Percentiles rank a stretch among this genome's conserved stretches.
phyloP scores from a whole-genome alignment of 192 early-diverging fungal species.

The Coemansia aciculifera region DNA sequence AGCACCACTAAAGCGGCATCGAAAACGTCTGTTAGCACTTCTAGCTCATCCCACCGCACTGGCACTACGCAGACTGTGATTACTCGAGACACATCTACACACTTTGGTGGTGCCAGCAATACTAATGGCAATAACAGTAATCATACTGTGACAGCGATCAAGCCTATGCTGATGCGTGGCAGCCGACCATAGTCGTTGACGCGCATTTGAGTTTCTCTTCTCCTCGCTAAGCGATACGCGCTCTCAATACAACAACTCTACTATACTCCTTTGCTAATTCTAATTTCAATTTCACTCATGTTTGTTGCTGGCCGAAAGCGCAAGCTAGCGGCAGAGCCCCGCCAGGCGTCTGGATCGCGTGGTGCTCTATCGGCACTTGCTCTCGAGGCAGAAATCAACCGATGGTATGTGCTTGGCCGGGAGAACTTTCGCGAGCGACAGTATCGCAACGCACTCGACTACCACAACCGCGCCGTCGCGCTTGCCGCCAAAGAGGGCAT shows the following conservation, averaged over 20 bases:
- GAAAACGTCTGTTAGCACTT: background rate
- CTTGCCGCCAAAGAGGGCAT: conserved; percentile 25
- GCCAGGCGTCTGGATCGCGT: background rate
- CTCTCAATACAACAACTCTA: no score
- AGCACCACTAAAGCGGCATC: background rate
- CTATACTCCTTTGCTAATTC: background rate
- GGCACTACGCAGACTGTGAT: conserved; percentile 7
- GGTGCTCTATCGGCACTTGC: background rate
- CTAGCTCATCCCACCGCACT: background rate
- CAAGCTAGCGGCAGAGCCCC: conserved; percentile 7
- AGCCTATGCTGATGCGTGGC: conserved; percentile 35
- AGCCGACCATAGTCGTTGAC: background rate
- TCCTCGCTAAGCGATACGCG: background rate
- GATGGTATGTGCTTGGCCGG: conserved; percentile 19
- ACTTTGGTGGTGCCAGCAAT: conserved; percentile 20
- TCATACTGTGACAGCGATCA: conserved; percentile 13
- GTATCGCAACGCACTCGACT: conserved; percentile 32
- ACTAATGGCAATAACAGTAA: background rate
- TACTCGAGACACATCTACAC: conserved; percentile 36
- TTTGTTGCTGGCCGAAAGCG: conserved; percentile 28
- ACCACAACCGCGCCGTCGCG: conserved; percentile 39
- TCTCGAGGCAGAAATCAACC: conserved; percentile 1
- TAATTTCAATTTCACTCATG: conserved; percentile 1
- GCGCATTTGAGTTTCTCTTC: background rate
- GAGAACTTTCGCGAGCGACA: conserved; percentile 29